Evolutionary conservation across 192 early-diverging fungal species (phyloP).

Genomic region (Entomortierella lignicola): DNA sequence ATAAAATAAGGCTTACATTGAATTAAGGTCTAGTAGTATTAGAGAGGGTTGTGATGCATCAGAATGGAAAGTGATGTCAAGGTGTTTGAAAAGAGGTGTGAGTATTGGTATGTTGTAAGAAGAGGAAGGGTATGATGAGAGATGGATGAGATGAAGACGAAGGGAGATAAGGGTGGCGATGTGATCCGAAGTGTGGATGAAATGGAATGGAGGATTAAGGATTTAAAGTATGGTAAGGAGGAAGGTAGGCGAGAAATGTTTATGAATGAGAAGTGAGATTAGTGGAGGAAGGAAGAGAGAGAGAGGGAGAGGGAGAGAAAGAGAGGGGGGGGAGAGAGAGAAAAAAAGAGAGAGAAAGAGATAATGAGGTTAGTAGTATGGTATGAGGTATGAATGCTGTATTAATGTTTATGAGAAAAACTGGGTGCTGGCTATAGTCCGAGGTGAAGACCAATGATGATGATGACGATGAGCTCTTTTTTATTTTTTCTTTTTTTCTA

Average conservation of each 20-base stretch:
- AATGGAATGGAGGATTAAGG: background rate
- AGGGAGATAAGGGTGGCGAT: background rate
- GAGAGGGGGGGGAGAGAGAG: background rate
- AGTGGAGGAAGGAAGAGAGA: background rate
- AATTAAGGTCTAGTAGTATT: background rate
- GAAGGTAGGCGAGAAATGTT: background rate
- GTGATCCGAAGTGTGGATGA: background rate
- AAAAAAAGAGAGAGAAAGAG: background rate
- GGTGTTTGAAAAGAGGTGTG: background rate
- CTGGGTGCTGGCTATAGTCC: background rate
- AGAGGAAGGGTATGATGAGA: background rate
- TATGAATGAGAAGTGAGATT: background rate
- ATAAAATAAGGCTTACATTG: background rate
- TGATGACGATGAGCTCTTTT: background rate
- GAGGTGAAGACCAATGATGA: background rate
- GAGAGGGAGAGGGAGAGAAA: background rate
- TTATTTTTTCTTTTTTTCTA: background rate
- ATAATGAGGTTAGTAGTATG: background rate
- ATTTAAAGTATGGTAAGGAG: background rate
- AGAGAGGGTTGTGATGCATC: too few relatives aligned
- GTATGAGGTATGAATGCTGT: background rate
- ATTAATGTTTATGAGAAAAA: background rate
- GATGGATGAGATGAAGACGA: slow-evolving; percentile 1
- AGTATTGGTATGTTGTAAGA: background rate
- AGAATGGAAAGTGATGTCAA: too few relatives aligned